Evolutionary conservation across 2,329 filamentous ascomycete species (phyloP), one percentile per base, ranked within the genome.

Genomic region (Sphaerulina vaccinii): DNA sequence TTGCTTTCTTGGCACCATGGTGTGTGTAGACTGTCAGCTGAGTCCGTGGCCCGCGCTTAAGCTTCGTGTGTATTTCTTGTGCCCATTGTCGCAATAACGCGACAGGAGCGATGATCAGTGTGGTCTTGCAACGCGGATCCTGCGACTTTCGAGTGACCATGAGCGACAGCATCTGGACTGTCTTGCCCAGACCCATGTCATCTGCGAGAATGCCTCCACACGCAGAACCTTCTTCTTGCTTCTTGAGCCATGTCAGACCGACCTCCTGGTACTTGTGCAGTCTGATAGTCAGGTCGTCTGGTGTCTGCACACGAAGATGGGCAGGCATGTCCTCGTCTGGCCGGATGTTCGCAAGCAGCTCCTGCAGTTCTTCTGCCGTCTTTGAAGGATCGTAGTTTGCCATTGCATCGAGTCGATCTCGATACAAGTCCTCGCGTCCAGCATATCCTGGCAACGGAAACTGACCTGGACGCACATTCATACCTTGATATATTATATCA

Each of bases 141-240:
- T 73, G 69, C 0, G 87, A 82, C n/a, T 79, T 84, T 5, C 84
- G 79, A 5, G 81, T 79, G 10, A 89, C 75, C 60, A 95, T 87
- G 37, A 96, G 77, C 3, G 90, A 82, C 18, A 96, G 75, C 4
- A 88, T 85, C 55, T 92, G 89, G 19, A 96, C 85, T 0, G 88
- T 92, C 70, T 93, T 92, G 6, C 88, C 88, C 9, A 92, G 74
- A 6, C 88, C 88, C 88, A 92, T 93, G 57, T 90, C 87, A 62
- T 90, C 87, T 1, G 85, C 86, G 19, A 91, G 74, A 49, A 92
- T 89, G 18, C 87, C 86, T 15, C 88, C 88, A 62, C 87, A 90
- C 47, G 84, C 83, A 2, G 74, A 77, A 7, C 87, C 83, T 51
- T 81, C 77, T 68, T 92, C 88, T 75, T 85, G 87, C 5, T 81